Base-by-base conservation (phyloP, 495 filamentous ascomycete species). In the Podospora conica region DNA sequence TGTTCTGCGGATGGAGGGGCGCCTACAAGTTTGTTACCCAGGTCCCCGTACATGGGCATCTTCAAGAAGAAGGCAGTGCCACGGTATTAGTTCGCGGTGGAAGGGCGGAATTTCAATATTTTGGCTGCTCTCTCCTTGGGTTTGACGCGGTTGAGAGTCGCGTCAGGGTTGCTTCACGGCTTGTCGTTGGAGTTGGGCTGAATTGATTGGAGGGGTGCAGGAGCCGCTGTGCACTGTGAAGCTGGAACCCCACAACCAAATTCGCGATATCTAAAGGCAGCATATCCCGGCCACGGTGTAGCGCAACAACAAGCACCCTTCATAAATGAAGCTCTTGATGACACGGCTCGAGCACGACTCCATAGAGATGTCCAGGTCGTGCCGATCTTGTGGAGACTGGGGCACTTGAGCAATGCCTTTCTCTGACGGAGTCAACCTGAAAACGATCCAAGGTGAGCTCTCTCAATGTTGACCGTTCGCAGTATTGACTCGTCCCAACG, bases 21-120 rank as follows among this genome's bases (percentile, higher is more conserved):
- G 76, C 80, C 21, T 76, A 91, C 89, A 73, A 94, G 75, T 77
- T 96, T 97, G 74, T 92, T 92, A 33, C 90, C 92, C 48, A 92
- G 79, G 74, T 97, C 93, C 67, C 93, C 93, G 81, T 97, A 95
- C 93, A 97, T 96, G 25, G 74, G 75, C 74, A 76, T 76, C 12
- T 62, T 70, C 57, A 58, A 9, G n/a, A 10, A 18, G 10, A 6
- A 10, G 23, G 57, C 57, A 20, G 10, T 22, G n/a, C 40, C 15
- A n/a, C 40, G 55, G 8, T 31, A 31, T 33, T 11, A 21, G 22
- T 25, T 11, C 7, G 20, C 21, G 21, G 5, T 7, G 20, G 12
- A 23, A 24, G 55, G 55, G 55, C 12, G 40, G 7, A 48, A 40
- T 1, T 18, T 18, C 0, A 18, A 18, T 40, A 40, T 40, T 40